Evolutionary conservation across 805 yeast species (phyloP).

Genomic region (Scheffersomyces stipitis): DNA sequence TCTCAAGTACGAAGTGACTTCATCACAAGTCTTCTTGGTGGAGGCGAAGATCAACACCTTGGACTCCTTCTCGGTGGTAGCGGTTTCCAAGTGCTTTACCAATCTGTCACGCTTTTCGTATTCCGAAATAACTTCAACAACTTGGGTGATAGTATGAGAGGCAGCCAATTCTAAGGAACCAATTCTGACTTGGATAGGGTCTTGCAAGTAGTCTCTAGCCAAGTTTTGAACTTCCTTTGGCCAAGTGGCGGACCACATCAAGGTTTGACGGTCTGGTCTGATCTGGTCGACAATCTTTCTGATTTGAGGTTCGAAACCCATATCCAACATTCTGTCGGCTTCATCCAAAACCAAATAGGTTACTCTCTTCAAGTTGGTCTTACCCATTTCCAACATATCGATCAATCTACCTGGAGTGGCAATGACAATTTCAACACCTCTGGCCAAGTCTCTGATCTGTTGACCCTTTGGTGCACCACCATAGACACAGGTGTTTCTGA

Average conservation of each 20-base stretch:
- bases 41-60: slow-evolving; percentile 89
- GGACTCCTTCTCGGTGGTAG: slow-evolving; percentile 67
- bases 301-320: slow-evolving; percentile 99
- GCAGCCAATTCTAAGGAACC: slow-evolving; percentile 97
- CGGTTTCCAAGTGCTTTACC: slow-evolving; percentile 76
- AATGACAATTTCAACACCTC: slow-evolving; percentile 94
- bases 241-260: slow-evolving; percentile 99
- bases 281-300: slow-evolving; percentile 97
- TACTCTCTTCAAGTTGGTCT: slow-evolving; percentile 93
- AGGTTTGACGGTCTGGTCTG: slow-evolving; percentile 98
- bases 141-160: slow-evolving; percentile 92
- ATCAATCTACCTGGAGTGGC: slow-evolving; percentile 99
- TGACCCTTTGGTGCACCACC: slow-evolving; percentile 99
- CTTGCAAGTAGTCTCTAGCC: slow-evolving; percentile 86
- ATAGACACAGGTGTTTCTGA: slow-evolving; percentile 95
- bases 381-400: slow-evolving; percentile 94
- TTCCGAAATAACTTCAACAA: slow-evolving; percentile 87
- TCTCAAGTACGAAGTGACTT: slow-evolving; percentile 85
- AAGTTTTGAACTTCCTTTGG: slow-evolving; percentile 95
- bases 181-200: slow-evolving; percentile 93
- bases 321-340: slow-evolving; percentile 99
- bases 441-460: slow-evolving; percentile 91
- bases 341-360: slow-evolving; percentile 97
- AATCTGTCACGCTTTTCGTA: slow-evolving; percentile 93
- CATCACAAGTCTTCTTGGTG: slow-evolving; percentile 98